Base-by-base conservation (phyloP, 768 basidiomycete genomes). In the Lyophyllum shimeji region DNA sequence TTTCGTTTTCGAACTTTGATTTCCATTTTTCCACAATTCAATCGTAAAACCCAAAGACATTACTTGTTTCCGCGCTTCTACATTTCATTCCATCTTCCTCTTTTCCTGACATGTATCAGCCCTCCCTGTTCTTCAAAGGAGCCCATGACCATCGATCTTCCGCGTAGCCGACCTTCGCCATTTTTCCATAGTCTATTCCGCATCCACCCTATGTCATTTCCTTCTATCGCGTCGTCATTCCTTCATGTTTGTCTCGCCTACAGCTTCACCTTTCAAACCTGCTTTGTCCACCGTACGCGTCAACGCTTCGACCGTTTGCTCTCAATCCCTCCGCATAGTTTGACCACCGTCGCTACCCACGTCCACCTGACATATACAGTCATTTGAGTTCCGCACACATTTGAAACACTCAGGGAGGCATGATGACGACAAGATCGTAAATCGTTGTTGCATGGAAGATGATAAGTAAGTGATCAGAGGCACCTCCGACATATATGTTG, bases 401-500 rank as follows among this genome's bases (percentile, higher is more conserved):
- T n/a, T n/a, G n/a, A n/a, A n/a, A n/a, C n/a, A n/a, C n/a, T n/a
- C n/a, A n/a, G n/a, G n/a, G n/a, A n/a, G n/a, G n/a, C n/a, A n/a
- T n/a, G n/a, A n/a, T n/a, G n/a, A n/a, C n/a, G n/a, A n/a, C n/a
- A n/a, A n/a, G n/a, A n/a, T n/a, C n/a, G n/a, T n/a, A n/a, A n/a
- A n/a, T n/a, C n/a, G n/a, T n/a, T n/a, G n/a, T n/a, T n/a, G n/a
- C n/a, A n/a, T n/a, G n/a, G n/a, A n/a, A n/a, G n/a, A n/a, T n/a
- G n/a, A n/a, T n/a, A n/a, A n/a, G n/a, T n/a, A n/a, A n/a, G n/a
- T n/a, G n/a, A n/a, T n/a, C n/a, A n/a, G n/a, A n/a, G n/a, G 27
- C 27, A 25, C 43, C 13, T 40, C 33, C 20, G n/a, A n/a, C n/a
- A n/a, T 7, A 57, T 43, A 6, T 77, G 78, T 27, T 58, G 62